phyloP scores from a whole-genome alignment of 345 rosid species.

The Melaleuca alternifolia region DNA sequence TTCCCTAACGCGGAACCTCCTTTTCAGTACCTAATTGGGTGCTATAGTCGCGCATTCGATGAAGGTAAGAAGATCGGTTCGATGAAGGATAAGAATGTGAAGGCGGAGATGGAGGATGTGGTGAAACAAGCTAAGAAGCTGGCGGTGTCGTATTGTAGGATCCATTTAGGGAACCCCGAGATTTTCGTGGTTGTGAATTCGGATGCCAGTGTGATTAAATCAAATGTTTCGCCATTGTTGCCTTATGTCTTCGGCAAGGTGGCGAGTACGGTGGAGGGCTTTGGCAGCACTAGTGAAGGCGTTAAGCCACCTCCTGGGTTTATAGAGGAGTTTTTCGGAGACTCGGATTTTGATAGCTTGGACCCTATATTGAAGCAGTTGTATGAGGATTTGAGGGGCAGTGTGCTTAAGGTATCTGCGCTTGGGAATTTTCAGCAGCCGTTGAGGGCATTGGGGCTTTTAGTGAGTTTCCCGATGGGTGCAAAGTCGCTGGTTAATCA shows the following conservation, averaged over 20 bases:
- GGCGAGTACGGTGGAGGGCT: slow-evolving; percentile 44
- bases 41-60: slow-evolving; percentile 69
- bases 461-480: slow-evolving; percentile 61
- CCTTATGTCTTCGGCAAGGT: slow-evolving; percentile 63
- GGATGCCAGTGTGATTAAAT: slow-evolving; percentile 6
- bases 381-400: slow-evolving; percentile 88
- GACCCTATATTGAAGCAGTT: slow-evolving; percentile 68
- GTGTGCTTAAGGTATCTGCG: slow-evolving; percentile 61
- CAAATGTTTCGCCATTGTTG: slow-evolving; percentile 45
- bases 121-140: slow-evolving; percentile 60
- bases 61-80: slow-evolving; percentile 71
- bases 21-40: slow-evolving; percentile 60
- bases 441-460: slow-evolving; percentile 61
- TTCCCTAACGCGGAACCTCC: slow-evolving; percentile 51
- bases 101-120: slow-evolving; percentile 53
- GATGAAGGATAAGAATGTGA: slow-evolving; percentile 69
- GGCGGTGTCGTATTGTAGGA: slow-evolving; percentile 62
- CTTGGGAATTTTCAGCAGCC: slow-evolving; percentile 92
- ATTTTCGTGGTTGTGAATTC: slow-evolving; percentile 23
- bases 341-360: slow-evolving; percentile 72
- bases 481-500: slow-evolving; percentile 79
- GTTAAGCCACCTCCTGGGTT: slow-evolving; percentile 66
- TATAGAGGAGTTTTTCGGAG: slow-evolving; percentile 70
- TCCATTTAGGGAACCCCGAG: slow-evolving; percentile 73
- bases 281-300: slow-evolving; percentile 34